A percentile compares a stretch with the other conserved stretches of the same genome.
phyloP scores from a whole-genome alignment of 148 eudicot species.

The Camellia japonica region DNA sequence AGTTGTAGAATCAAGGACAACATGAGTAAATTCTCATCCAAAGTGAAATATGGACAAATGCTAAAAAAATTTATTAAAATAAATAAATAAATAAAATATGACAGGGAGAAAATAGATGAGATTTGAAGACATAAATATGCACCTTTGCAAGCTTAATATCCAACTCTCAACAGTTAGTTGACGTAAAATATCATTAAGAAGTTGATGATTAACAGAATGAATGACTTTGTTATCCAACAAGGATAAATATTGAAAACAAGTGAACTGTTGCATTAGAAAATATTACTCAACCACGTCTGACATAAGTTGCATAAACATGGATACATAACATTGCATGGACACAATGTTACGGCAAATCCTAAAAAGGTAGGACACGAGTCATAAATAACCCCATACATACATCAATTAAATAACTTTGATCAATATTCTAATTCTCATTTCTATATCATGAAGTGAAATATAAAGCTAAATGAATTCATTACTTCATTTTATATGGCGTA shows the following conservation, averaged over 20 bases:
- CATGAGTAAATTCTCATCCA: background rate
- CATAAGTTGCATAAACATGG: background rate
- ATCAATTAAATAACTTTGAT: background rate
- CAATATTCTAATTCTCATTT: background rate
- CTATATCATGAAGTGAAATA: background rate
- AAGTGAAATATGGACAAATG: background rate
- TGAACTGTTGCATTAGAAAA: background rate
- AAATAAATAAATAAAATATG: background rate
- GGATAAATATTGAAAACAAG: background rate
- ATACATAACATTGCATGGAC: background rate
- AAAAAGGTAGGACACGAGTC: background rate
- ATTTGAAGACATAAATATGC: background rate
- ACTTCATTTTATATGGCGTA: background rate
- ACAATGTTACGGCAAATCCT: background rate
- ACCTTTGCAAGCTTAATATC: background rate
- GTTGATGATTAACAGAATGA: background rate
- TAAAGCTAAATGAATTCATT: background rate
- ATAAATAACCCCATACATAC: background rate
- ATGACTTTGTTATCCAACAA: background rate
- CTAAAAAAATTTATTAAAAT: background rate
- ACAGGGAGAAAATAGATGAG: background rate
- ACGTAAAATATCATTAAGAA: background rate
- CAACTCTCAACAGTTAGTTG: conserved; percentile 1
- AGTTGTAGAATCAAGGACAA: conserved; percentile 22
- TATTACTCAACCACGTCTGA: background rate